Conservation (phyloP, 768 basidiomycete species). For the Psilocybe cyanescens region DNA sequence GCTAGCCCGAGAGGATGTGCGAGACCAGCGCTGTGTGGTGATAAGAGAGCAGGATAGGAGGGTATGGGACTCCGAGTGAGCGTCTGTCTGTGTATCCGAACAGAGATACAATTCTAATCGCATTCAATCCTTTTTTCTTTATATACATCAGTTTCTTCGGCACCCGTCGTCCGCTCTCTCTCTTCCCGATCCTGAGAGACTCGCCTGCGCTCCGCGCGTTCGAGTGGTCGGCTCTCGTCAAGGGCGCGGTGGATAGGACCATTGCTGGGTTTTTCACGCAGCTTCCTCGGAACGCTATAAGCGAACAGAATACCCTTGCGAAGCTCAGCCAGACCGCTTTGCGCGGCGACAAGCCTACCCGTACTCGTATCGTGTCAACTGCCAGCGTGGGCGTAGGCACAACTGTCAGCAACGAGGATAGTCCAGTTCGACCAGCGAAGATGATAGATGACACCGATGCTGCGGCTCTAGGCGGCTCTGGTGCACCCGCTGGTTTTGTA, state of each 20-base stretch:
- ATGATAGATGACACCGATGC: too few species aligned
- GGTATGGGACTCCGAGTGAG: slow-evolving; percentile 56
- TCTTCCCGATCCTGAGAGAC: slow-evolving; percentile 44
- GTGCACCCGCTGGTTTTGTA: too few species aligned
- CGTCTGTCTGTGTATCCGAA: slow-evolving; percentile 1
- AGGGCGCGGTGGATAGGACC: slow-evolving; percentile 51
- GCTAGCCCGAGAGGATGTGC: slow-evolving; percentile 34
- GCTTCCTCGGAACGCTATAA: too few species aligned
- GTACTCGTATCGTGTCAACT: too few species aligned
- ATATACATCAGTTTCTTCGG: slow-evolving; percentile 46
- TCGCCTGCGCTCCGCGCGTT: slow-evolving; percentile 58
- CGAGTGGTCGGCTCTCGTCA: slow-evolving; percentile 57
- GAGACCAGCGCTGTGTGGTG: slow-evolving; percentile 25
- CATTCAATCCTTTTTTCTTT: not conserved
- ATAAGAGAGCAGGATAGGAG: slow-evolving; percentile 47
- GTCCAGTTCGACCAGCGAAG: too few species aligned
- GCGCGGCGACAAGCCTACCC: too few species aligned
- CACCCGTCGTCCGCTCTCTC: slow-evolving; percentile 36
- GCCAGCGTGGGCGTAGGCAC: too few species aligned
- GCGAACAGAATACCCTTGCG: too few species aligned
- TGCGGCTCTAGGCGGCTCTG: too few species aligned
- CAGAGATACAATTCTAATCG: too few species aligned
- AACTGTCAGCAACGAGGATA: too few species aligned
- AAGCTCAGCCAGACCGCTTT: too few species aligned
- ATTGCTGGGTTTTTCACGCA: slow-evolving; percentile 40